Percentiles rank a stretch among this genome's conserved stretches.
phyloP scores from a whole-genome alignment of 441 rosid genomes.

The Gossypium davidsonii region DNA sequence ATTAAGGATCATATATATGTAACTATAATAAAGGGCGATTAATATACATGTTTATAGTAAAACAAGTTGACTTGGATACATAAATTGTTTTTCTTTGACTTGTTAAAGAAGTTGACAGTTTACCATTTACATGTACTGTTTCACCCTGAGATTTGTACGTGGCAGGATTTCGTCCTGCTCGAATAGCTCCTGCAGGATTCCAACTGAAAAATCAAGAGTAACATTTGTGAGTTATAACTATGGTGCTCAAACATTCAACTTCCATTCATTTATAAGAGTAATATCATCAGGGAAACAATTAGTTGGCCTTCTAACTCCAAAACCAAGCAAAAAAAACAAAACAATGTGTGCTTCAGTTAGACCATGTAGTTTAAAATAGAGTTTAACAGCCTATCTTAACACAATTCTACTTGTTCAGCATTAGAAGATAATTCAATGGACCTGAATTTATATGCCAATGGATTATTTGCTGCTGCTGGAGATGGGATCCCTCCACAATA shows the following conservation, averaged over 20 bases:
- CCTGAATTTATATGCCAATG: slow-evolving; percentile 94
- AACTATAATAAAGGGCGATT: background rate
- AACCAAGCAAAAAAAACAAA: background rate
- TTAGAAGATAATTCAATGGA: slow-evolving; percentile 18
- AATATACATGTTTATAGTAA: background rate
- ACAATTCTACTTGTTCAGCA: background rate
- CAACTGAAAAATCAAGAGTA: slow-evolving; percentile 44
- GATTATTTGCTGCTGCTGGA: slow-evolving; percentile 92
- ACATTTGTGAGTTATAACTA: background rate
- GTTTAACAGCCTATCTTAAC: background rate
- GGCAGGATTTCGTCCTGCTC: slow-evolving; percentile 74
- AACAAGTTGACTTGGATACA: background rate
- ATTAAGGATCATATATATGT: too few species aligned
- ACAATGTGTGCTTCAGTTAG: background rate
- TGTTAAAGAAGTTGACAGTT: slow-evolving; percentile 6
- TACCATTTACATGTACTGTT: slow-evolving; percentile 64
- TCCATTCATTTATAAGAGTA: background rate
- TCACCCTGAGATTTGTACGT: slow-evolving; percentile 49
- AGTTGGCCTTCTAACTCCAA: background rate
- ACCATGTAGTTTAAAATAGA: background rate
- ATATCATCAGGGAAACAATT: background rate
- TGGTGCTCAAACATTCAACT: background rate
- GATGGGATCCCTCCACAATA: slow-evolving; percentile 97
- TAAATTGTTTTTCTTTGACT: background rate
- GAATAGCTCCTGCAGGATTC: slow-evolving; percentile 95